Base-by-base conservation (phyloP, 768 basidiomycete genomes). In the Cystobasidium tubakii region DNA sequence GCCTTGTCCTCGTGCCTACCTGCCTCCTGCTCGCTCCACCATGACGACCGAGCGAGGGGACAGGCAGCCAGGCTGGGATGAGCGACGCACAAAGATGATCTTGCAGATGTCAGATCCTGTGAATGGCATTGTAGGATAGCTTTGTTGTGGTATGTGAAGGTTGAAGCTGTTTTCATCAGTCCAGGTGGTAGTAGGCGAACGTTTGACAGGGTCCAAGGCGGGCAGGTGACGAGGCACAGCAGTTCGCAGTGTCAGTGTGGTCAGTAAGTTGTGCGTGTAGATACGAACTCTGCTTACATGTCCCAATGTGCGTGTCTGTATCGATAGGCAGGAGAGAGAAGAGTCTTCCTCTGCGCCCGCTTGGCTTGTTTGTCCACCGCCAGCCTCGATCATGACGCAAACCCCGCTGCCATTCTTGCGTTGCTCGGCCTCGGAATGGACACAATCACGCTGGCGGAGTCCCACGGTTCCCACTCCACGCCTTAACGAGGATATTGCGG, bases 401-500 rank as follows among this genome's bases (percentile, higher is more conserved):
- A 42, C 42, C 17, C 17, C 42, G 17, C 42, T 7, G 7, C 42
- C 17, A 42, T 42, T 7, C 42, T 42, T 42, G n/a, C n/a, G n/a
- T n/a, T n/a, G n/a, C n/a, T n/a, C n/a, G n/a, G n/a, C n/a, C n/a
- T n/a, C n/a, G n/a, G n/a, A n/a, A n/a, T n/a, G n/a, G n/a, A n/a
- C n/a, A n/a, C n/a, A n/a, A n/a, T n/a, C n/a, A n/a, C n/a, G n/a
- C n/a, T n/a, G n/a, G n/a, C n/a, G n/a, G n/a, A n/a, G n/a, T n/a
- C n/a, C n/a, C n/a, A n/a, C n/a, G n/a, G n/a, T 60, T 79, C 78
- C 29, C 60, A 13, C 1, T 75, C 75, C 12, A 78, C 55, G 23
- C 66, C 71, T 29, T 29, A 9, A 78, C 34, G 42, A 77, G 70
- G 19, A 21, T 17, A n/a, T 74, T 53, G 17, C 78, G 55, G 3